phyloP scores from a whole-genome alignment of 2,329 filamentous ascomycete genomes.

The Fonsecaea multimorphosa region DNA sequence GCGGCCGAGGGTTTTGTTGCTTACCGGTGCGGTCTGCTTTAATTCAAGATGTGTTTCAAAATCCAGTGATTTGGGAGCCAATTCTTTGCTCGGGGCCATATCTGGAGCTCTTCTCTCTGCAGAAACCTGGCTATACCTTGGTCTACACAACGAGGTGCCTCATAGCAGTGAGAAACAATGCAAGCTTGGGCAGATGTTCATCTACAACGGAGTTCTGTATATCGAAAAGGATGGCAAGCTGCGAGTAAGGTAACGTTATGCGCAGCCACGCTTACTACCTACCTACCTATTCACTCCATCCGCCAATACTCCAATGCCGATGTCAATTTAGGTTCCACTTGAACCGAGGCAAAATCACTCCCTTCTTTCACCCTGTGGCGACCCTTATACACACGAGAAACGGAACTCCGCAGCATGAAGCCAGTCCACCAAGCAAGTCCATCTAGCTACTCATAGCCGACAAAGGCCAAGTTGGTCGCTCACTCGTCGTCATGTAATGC shows the following conservation, averaged over 20 bases:
- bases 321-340: neutral
- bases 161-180: neutral
- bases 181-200: neutral
- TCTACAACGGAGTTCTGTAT: neutral
- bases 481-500: neutral
- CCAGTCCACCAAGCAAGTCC: neutral
- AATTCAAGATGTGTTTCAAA: conserved; percentile 34
- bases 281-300: neutral
- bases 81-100: conserved; percentile 9
- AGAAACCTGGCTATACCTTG: neutral
- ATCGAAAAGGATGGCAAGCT: neutral
- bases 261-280: neutral
- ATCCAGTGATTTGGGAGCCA: conserved; percentile 18
- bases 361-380: no score
- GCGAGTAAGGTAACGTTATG: neutral
- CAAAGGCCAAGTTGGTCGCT: neutral
- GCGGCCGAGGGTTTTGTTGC: neutral
- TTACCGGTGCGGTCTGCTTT: conserved; percentile 31
- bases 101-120: neutral
- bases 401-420: neutral
- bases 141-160: neutral
- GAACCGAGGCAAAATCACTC: neutral
- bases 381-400: no score
- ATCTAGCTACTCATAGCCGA: neutral
- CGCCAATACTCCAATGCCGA: neutral